These are phyloP conservation scores for Alternaria sp. DNA, from an alignment of 2,329 filamentous ascomycete species.

Conservation along the genomic window DNA sequence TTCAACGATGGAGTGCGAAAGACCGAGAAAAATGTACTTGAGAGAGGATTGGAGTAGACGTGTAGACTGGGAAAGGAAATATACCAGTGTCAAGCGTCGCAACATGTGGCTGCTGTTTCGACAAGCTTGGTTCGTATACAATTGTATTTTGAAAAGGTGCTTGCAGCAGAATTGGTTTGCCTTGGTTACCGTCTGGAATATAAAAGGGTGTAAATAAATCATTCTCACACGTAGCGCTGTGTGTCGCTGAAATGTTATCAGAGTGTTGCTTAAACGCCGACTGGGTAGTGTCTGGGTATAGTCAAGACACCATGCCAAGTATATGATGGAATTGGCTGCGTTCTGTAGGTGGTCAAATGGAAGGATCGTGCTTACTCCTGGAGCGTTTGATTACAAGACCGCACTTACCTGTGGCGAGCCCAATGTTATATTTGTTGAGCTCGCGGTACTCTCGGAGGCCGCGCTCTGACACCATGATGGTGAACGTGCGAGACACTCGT, in stretches of 20 bases:
- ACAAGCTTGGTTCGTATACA: neutral
- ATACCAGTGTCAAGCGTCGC: neutral
- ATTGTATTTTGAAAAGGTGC: neutral
- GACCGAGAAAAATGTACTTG: neutral
- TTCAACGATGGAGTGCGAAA: neutral
- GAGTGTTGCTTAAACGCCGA: neutral
- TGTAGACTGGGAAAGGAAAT: neutral
- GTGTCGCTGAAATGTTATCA: neutral
- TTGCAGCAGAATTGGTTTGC: neutral
- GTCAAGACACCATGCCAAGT: neutral
- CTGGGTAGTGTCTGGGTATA: neutral
- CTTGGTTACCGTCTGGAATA: neutral
- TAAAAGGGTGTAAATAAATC: neutral
- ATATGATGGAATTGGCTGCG: neutral
- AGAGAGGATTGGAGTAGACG: neutral
- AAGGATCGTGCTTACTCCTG: neutral
- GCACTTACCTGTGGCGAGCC: neutral
- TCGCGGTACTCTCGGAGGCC: neutral
- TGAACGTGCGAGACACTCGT: neutral
- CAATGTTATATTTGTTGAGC: conserved; percentile 4
- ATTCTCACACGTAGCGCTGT: neutral
- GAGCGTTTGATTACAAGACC: neutral
- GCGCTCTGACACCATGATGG: neutral
- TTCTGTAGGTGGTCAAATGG: neutral
- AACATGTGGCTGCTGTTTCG: neutral